Evolutionary conservation across 169 alveolate genomes (phyloP).

Genomic region (Eimeria falciformis): DNA sequence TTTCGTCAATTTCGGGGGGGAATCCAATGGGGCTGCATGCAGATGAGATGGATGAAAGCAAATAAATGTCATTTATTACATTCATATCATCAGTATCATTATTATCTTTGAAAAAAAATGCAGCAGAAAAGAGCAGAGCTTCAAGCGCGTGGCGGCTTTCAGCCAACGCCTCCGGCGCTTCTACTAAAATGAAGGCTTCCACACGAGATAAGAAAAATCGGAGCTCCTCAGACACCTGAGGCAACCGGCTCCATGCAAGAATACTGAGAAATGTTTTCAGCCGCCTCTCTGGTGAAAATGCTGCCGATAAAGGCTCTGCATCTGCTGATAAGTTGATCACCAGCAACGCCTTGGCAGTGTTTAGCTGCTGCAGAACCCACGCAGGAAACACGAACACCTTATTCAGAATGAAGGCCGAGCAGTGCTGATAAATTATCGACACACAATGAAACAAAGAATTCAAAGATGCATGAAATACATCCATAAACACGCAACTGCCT

Average conservation of each 20-base stretch:
- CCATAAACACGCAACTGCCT: too few species aligned
- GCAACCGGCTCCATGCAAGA: neutral
- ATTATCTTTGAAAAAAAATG: too few species aligned
- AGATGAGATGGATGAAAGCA: too few species aligned
- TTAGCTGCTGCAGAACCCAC: constrained; percentile 6
- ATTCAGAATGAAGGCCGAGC: too few species aligned
- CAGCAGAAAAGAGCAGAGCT: too few species aligned
- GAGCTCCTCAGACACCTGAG: constrained; percentile 20
- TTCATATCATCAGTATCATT: too few species aligned
- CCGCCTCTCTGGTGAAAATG: neutral
- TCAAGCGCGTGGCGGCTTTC: neutral
- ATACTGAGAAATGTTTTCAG: neutral
- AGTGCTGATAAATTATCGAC: too few species aligned
- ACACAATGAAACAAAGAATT: too few species aligned
- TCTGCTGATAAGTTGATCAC: neutral
- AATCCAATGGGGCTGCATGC: too few species aligned
- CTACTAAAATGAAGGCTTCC: neutral
- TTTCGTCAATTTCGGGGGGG: too few species aligned
- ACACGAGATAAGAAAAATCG: neutral
- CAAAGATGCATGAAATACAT: too few species aligned
- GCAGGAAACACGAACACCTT: neutral
- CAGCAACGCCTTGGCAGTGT: neutral
- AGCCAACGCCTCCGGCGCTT: neutral
- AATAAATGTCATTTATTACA: too few species aligned
- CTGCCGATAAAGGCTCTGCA: neutral